These are phyloP conservation scores for Cyberlindnera veronae DNA, from an alignment of 805 yeast species.

Conservation along the genomic window DNA sequence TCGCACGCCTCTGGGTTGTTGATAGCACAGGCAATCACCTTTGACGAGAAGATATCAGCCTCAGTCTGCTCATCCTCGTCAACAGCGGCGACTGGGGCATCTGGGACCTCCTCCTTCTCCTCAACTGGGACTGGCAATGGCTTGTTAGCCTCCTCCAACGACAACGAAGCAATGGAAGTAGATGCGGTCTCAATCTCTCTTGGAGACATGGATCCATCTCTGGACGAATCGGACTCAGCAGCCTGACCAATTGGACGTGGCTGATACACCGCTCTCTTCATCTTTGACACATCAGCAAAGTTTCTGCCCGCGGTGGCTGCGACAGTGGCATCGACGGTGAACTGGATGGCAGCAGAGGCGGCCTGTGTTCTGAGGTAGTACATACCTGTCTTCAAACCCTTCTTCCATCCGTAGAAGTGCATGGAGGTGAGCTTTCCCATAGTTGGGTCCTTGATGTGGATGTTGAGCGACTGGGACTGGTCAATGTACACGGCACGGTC, in stretches of 20 bases:
- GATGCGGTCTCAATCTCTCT: slow-evolving; percentile 34
- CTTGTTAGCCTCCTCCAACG: slow-evolving; percentile 35
- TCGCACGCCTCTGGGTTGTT: slow-evolving; percentile 96
- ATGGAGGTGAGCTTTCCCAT: slow-evolving; percentile 95
- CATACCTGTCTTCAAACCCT: slow-evolving; percentile 98
- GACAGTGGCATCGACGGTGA: slow-evolving; percentile 80
- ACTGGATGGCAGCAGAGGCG: slow-evolving; percentile 95
- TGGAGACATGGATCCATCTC: slow-evolving; percentile 30
- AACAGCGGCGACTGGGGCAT: slow-evolving; percentile 28
- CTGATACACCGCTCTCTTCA: slow-evolving; percentile 37
- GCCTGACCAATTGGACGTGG: slow-evolving; percentile 23
- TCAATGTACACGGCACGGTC: slow-evolving; percentile 92
- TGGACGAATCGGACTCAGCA: slow-evolving; percentile 18
- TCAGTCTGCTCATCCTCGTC: slow-evolving; percentile 42
- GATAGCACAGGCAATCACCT: slow-evolving; percentile 95
- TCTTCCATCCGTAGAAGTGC: slow-evolving; percentile 99
- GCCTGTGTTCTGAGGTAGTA: slow-evolving; percentile 97
- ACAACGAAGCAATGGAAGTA: slow-evolving; percentile 37
- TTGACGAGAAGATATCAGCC: slow-evolving; percentile 83
- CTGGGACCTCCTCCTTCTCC: slow-evolving; percentile 11
- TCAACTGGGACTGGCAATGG: slow-evolving; percentile 29
- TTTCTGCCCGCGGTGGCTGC: slow-evolving; percentile 85
- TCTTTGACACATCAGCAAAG: slow-evolving; percentile 32
- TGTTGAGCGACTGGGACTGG: slow-evolving; percentile 91
- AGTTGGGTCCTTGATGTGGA: slow-evolving; percentile 85